These are phyloP conservation scores for Ceriops tagal DNA, from an alignment of 345 rosid genomes.

Conservation along the genomic window DNA sequence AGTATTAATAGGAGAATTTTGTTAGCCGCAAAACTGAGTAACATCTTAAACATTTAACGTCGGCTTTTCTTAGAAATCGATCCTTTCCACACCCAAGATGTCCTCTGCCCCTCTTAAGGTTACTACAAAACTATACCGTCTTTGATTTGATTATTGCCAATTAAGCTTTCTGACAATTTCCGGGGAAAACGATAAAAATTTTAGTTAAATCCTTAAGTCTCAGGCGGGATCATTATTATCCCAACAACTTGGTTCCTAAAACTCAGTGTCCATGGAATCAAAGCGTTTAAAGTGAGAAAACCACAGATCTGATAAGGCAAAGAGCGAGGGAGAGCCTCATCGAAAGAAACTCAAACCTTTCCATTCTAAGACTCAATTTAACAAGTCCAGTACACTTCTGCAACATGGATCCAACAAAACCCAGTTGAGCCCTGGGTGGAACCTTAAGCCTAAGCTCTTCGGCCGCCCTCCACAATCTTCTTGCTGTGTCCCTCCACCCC, in stretches of 20 bases:
- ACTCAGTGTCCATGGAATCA: not conserved
- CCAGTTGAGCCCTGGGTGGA: slow-evolving; percentile 65
- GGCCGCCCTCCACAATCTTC: slow-evolving; percentile 82
- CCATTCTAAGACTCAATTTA: slow-evolving; percentile 66
- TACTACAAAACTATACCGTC: too few species aligned
- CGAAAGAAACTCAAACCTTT: slow-evolving; percentile 59
- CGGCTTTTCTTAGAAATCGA: too few species aligned
- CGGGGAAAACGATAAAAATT: too few species aligned
- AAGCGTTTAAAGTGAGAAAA: slow-evolving; percentile 7
- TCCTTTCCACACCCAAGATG: too few species aligned
- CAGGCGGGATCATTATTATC: not conserved
- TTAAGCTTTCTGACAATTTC: too few species aligned
- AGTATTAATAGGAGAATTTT: too few species aligned
- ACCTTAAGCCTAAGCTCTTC: slow-evolving; percentile 83
- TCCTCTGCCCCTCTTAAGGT: too few species aligned
- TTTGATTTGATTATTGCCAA: too few species aligned
- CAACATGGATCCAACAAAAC: slow-evolving; percentile 76
- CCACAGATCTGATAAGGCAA: slow-evolving; percentile 42
- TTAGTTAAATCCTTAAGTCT: not conserved
- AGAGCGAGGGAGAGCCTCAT: not conserved
- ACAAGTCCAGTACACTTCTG: slow-evolving; percentile 79
- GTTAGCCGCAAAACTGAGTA: too few species aligned
- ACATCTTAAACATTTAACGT: too few species aligned
- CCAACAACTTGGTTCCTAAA: not conserved
- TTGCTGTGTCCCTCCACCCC: slow-evolving; percentile 82